Evolutionary conservation across 257 asterid genomes (phyloP), one percentile per base, ranked within the genome.

Genomic region (Linaria vulgaris): DNA sequence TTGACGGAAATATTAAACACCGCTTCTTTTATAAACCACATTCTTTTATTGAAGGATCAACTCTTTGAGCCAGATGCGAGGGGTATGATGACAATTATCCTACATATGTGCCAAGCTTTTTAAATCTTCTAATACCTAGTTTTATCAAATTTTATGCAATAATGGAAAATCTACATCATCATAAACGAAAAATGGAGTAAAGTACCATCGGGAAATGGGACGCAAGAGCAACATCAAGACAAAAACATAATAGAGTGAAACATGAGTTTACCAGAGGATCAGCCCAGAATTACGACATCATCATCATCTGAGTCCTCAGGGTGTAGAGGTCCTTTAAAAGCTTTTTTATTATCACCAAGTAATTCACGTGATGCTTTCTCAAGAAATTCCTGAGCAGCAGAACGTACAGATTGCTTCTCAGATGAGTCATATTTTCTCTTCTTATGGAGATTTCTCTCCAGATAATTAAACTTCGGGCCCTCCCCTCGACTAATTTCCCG

Each of bases 291-390:
- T 74, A 80, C 51, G 70, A 80, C 74, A 72, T 87, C 96, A 9
- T 87, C 96, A 9, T 78, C 91, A 63, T 83, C 95, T 53, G 88
- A 79, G 55, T 76, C 85, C 76, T 74, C 84, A 38, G 56, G 74
- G 70, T 67, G 88, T 62, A 87, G 25, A 56, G 99, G 97, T 75
- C 96, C 97, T 75, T 87, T 87, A 57, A 87, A 72, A 67, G 84
- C 86, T 66, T 79, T 84, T 75, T 82, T 79, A 69, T 67, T 81
- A 66, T 87, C 95, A 71, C 91, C 96, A 46, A 89, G 97, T 56
- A 92, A 84, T 77, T 94, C 99, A 66, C 75, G 76, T 30, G 97
- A 78, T 60, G 97, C 99, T 82, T 94, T 94, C 80, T 94, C 92
- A 62, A 94, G 99, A 78, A 94, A 94, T 66, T 85, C 97, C 78